Evolutionary conservation across 176 grass and related monocot genomes (phyloP), one percentile per base, ranked within the genome.

Genomic region (Musa schizocarpa): DNA sequence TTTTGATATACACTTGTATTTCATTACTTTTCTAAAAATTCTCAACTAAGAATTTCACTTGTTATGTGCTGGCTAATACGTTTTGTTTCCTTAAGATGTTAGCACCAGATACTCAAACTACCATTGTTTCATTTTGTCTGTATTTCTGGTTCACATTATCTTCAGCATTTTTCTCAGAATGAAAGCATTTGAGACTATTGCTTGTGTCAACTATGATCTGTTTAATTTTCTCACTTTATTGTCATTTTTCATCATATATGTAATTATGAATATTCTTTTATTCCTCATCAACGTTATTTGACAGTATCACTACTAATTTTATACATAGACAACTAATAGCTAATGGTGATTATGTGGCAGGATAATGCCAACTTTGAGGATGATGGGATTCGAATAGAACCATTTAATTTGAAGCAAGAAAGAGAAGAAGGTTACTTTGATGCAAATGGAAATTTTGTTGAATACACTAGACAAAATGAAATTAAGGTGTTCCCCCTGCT

Each of bases 381-480:
- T 43, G 90, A 94, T 80, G 90, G 90, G 22, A 94, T 98, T 72
- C 80, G 69, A 59, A 84, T 98, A 72, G 95, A 98, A 52, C 95
- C 95, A n/a, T 98, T 98, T 81, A 98, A 94, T 88, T 78, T 98
- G 86, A 88, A 94, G 29, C 81, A 87, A 78, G 95, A 98, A 74
- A 98, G 90, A 55, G 89, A 98, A 69, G 95, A 98, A 85, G 93
- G 93, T 1, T 98, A 98, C 65, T 98, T 98, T 34, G 95, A 98
- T 82, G 88, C 82, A 7, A 88, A 80, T 55, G 93, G 93, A n/a
- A 96, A 96, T 67, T 96, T 84, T 83, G 89, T 92, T 63, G 93
- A 92, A 77, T 96, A 82, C 74, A 78, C 85, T 76, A 91, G 75
- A 80, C 78, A 85, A 75, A 87, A 91, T 72, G 77, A 98, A 76